Conservation (phyloP, 2,329 filamentous ascomycete genomes). For the Lasiodiplodia sp. region DNA sequence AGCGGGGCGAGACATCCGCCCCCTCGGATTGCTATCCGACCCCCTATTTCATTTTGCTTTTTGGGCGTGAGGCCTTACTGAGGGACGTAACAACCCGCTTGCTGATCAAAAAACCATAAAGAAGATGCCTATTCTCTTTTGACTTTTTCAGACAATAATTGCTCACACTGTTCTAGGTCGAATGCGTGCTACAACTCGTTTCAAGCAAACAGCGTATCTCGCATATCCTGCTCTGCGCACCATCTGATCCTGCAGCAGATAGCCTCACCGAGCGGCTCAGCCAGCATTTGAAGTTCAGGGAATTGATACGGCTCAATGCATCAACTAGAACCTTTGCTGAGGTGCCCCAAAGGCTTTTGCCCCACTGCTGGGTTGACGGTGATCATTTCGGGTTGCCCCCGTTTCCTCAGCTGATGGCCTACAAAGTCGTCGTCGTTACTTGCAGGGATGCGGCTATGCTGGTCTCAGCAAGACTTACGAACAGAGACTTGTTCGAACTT, state of each 20-base stretch:
- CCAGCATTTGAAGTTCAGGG: conserved; percentile 43
- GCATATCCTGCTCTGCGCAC: conserved; percentile 54
- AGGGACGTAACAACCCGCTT: too few relatives aligned
- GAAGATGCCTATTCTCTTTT: neutral
- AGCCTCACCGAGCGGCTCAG: conserved; percentile 51
- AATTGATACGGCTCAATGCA: conserved; percentile 53
- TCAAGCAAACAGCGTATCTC: conserved; percentile 28
- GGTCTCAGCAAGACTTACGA: conserved; percentile 52
- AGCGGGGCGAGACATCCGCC: neutral
- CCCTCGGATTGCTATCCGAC: too few relatives aligned
- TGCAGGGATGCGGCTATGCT: conserved; percentile 52
- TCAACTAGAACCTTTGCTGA: conserved; percentile 51
- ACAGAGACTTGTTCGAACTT: conserved; percentile 49
- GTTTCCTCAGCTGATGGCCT: conserved; percentile 49
- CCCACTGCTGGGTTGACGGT: conserved; percentile 49
- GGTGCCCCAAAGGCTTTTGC: conserved; percentile 49
- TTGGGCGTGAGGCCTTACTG: neutral
- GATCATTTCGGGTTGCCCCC: conserved; percentile 52
- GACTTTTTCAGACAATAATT: neutral
- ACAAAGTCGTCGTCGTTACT: conserved; percentile 53
- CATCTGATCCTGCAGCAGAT: conserved; percentile 57
- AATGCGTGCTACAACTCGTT: conserved; percentile 6
- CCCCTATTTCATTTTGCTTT: conserved; percentile 8
- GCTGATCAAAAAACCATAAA: too few relatives aligned
- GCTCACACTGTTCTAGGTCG: neutral